phyloP scores from a whole-genome alignment of 78 protist species.

The Bodo saltans region DNA sequence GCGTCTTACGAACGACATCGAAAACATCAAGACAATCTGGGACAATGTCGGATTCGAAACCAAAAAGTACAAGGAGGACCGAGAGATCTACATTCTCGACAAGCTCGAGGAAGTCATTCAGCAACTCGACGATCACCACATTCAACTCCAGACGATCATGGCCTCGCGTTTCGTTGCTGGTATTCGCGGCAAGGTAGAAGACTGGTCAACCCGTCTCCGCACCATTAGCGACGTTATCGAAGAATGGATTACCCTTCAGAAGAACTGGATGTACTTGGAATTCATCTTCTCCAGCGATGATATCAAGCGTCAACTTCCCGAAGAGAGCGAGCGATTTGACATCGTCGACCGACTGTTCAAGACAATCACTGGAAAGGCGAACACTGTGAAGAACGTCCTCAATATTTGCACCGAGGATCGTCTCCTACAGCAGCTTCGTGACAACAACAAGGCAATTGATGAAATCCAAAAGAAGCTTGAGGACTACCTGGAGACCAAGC shows the following conservation, averaged over 20 bases:
- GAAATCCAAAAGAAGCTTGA: slow-evolving; percentile 69
- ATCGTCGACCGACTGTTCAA: slow-evolving; percentile 37
- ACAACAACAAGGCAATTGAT: slow-evolving; percentile 50
- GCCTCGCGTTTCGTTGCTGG: slow-evolving; percentile 50
- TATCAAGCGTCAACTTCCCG: slow-evolving; percentile 58
- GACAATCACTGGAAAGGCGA: background rate
- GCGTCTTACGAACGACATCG: slow-evolving; percentile 38
- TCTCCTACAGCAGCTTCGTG: background rate
- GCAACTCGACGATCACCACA: slow-evolving; percentile 49
- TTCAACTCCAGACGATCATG: slow-evolving; percentile 45
- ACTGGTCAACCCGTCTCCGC: slow-evolving; percentile 39
- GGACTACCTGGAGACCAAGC: slow-evolving; percentile 76
- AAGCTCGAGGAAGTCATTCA: slow-evolving; percentile 50
- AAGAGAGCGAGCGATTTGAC: slow-evolving; percentile 47
- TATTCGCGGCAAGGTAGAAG: slow-evolving; percentile 38
- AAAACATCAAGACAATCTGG: slow-evolving; percentile 47
- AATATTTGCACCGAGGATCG: slow-evolving; percentile 23
- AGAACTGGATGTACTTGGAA: slow-evolving; percentile 67
- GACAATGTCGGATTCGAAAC: slow-evolving; percentile 9
- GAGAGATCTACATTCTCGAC: slow-evolving; percentile 50
- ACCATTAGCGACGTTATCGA: slow-evolving; percentile 39
- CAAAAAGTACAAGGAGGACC: slow-evolving; percentile 37
- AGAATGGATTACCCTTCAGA: slow-evolving; percentile 63
- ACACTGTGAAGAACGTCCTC: background rate
- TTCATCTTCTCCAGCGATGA: slow-evolving; percentile 57